Conservation (phyloP, 192 early-diverging fungal genomes). For the Phlyctochytrium arcticum region DNA sequence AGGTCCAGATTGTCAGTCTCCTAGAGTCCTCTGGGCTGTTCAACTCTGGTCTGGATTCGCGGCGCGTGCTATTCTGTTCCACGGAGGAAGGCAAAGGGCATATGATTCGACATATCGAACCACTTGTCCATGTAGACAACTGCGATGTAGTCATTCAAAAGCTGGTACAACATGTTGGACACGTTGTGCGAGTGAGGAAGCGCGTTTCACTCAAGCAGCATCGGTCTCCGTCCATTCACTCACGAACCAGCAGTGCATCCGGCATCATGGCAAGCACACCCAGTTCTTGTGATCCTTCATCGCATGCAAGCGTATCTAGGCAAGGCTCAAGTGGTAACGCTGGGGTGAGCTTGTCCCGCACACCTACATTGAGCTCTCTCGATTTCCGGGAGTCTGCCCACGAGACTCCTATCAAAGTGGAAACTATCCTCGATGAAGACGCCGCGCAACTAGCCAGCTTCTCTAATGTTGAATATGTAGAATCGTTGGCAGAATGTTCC, state of each 20-base stretch:
- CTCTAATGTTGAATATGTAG: neutral
- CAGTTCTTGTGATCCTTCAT: neutral
- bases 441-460: neutral
- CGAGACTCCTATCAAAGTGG: neutral
- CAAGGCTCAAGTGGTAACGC: neutral
- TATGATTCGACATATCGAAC: slow-evolving; percentile 66
- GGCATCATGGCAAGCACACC: neutral
- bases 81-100: slow-evolving; percentile 63
- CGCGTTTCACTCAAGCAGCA: neutral
- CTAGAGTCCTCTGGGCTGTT: slow-evolving; percentile 11
- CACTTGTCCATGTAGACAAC: slow-evolving; percentile 61
- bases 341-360: neutral
- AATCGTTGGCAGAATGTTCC: slow-evolving; percentile 7
- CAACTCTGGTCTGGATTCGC: slow-evolving; percentile 46
- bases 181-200: neutral
- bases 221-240: neutral
- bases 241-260: neutral
- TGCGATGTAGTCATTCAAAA: slow-evolving; percentile 26
- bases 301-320: neutral
- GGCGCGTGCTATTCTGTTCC: slow-evolving; percentile 67
- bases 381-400: neutral
- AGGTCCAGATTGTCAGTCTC: slow-evolving; percentile 45
- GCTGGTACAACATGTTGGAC: slow-evolving; percentile 3
- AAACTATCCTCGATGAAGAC: neutral
- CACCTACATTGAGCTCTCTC: slow-evolving; percentile 1